These are phyloP conservation scores for Aspergillus affinis DNA, from an alignment of 495 filamentous ascomycete species.

Conservation along the genomic window DNA sequence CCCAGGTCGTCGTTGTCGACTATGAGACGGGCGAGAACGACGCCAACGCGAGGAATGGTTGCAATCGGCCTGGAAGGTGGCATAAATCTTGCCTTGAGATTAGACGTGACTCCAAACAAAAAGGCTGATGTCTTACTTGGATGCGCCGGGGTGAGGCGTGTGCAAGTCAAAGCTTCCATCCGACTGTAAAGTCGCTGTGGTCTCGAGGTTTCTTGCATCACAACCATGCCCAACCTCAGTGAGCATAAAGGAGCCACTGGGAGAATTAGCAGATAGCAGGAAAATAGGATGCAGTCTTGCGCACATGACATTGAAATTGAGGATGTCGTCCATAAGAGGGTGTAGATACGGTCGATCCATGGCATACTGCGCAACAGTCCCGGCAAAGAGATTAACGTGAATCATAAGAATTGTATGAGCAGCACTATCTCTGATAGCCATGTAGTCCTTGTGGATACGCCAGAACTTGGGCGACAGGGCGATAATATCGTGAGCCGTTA, in stretches of 20 bases:
- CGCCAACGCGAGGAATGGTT: conserved; percentile 24
- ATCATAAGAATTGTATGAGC: conserved; percentile 21
- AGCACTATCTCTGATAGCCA: conserved; percentile 6
- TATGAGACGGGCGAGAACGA: conserved; percentile 31
- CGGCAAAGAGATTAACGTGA: conserved; percentile 35
- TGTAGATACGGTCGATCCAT: conserved; percentile 24
- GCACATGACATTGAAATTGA: conserved; percentile 28
- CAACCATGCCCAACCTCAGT: conserved; percentile 35
- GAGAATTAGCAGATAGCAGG: background rate
- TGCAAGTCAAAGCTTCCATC: conserved; percentile 35
- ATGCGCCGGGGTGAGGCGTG: conserved; percentile 25
- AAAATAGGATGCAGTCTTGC: background rate
- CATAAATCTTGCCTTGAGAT: conserved; percentile 20
- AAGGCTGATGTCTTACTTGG: conserved; percentile 27
- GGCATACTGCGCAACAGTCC: conserved; percentile 28
- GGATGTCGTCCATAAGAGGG: conserved; percentile 22
- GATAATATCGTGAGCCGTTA: conserved; percentile 8
- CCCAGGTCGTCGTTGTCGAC: conserved; percentile 27
- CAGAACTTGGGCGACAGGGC: conserved; percentile 18
- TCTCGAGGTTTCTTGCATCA: conserved; percentile 35
- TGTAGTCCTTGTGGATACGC: conserved; percentile 8
- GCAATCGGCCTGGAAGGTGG: conserved; percentile 25
- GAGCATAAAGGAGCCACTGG: conserved; percentile 30
- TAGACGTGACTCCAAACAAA: too few species aligned
- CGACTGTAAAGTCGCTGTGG: conserved; percentile 28